These are phyloP conservation scores for Aspergillus steynii DNA, from an alignment of 495 filamentous ascomycete genomes.

Conservation along the genomic window DNA sequence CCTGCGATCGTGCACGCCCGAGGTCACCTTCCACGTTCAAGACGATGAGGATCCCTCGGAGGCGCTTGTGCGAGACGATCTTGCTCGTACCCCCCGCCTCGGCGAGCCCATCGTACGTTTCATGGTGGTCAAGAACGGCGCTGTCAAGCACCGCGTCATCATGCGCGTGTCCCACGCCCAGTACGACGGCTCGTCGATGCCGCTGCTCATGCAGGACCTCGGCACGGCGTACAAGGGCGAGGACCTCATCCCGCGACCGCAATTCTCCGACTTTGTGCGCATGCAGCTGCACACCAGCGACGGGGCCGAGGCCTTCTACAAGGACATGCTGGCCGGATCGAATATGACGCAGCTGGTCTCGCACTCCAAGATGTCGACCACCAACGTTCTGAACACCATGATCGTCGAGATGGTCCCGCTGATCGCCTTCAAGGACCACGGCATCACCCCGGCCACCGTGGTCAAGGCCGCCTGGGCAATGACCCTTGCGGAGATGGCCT, in stretches of 20 bases:
- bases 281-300: slow-evolving; percentile 20
- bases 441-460: slow-evolving; percentile 28
- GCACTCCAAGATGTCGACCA: slow-evolving; percentile 19
- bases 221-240: slow-evolving; percentile 18
- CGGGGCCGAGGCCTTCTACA: slow-evolving; percentile 29
- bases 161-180: slow-evolving; percentile 29
- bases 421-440: slow-evolving; percentile 21
- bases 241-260: slow-evolving; percentile 27
- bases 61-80: slow-evolving; percentile 33
- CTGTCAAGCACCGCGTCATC: slow-evolving; percentile 45
- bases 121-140: slow-evolving; percentile 44
- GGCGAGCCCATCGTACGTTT: slow-evolving; percentile 57
- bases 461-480: slow-evolving; percentile 50
- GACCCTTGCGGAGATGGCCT: slow-evolving; percentile 41
- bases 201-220: slow-evolving; percentile 26
- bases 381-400: slow-evolving; percentile 26
- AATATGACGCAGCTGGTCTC: slow-evolving; percentile 30
- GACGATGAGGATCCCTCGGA: slow-evolving; percentile 37
- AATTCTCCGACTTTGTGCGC: slow-evolving; percentile 54
- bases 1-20: slow-evolving; percentile 23
- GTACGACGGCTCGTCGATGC: slow-evolving; percentile 34
- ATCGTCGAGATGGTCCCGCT: slow-evolving; percentile 21
- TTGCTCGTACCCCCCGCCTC: slow-evolving; percentile 43
- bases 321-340: slow-evolving; percentile 32
- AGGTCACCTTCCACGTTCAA: slow-evolving; percentile 13